These are phyloP conservation scores for Plasmodium berghei DNA, from an alignment of 169 alveolate species.

Conservation along the genomic window DNA sequence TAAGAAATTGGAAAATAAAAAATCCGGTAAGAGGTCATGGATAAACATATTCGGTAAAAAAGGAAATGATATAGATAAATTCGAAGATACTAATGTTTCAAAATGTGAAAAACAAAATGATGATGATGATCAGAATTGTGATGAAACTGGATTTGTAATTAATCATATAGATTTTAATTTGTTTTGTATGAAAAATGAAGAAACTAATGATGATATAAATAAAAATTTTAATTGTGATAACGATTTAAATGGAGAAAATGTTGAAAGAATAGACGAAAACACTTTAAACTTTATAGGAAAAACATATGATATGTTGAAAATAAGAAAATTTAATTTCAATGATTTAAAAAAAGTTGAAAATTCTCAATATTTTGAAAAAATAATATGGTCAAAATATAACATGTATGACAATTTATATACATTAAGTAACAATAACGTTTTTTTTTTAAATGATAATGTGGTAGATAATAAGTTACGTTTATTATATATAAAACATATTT, in stretches of 20 bases:
- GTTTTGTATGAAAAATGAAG: conserved; percentile 24
- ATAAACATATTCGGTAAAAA: neutral
- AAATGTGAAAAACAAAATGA: neutral
- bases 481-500: conserved; percentile 49
- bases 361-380: conserved; percentile 74
- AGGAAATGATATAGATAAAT: conserved; percentile 4
- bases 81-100: neutral
- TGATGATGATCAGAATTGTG: neutral
- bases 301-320: conserved; percentile 62
- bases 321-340: conserved; percentile 38
- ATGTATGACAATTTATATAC: conserved; percentile 40
- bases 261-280: conserved; percentile 11
- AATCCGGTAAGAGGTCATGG: conserved; percentile 4
- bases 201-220: neutral
- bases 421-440: conserved; percentile 26
- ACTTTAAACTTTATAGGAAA: conserved; percentile 36
- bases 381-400: conserved; percentile 54
- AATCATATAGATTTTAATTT: conserved; percentile 60
- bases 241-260: neutral
- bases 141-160: conserved; percentile 30
- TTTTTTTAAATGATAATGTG: conserved; percentile 15
- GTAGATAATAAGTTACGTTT: neutral
- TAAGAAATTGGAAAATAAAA: conserved; percentile 4
- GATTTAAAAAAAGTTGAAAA: conserved; percentile 63
- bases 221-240: too few relatives aligned